Percentiles rank a stretch among this genome's conserved stretches.
Evolutionary conservation across 345 rosid species (phyloP).

Genomic region (Hibiscus trionum): DNA sequence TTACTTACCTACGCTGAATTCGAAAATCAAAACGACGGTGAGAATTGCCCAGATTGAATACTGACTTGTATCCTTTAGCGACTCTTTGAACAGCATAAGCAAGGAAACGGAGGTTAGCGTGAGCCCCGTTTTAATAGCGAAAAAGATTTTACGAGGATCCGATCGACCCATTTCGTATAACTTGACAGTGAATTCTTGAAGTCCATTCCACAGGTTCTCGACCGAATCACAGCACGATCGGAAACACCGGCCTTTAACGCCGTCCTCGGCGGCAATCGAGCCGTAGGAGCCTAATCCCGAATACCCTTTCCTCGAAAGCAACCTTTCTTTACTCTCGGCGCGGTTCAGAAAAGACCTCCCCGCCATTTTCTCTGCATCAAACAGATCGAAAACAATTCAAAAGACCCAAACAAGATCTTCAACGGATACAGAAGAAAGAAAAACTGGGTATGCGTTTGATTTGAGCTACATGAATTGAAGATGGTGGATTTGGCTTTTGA

Average conservation of each 20-base stretch:
- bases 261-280: constrained; percentile 18
- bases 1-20: constrained; percentile 61
- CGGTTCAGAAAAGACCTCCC: constrained; percentile 33
- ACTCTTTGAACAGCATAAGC: constrained; percentile 50
- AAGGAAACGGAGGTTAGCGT: constrained; percentile 48
- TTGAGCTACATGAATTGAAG: too few species aligned
- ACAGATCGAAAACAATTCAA: not conserved
- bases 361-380: constrained; percentile 20
- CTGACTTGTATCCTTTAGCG: constrained; percentile 34
- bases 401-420: not conserved
- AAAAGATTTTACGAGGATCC: constrained; percentile 55
- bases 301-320: constrained; percentile 38
- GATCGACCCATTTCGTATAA: constrained; percentile 50
- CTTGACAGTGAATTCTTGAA: constrained; percentile 17
- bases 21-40: constrained; percentile 85
- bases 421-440: too few species aligned
- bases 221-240: constrained; percentile 35
- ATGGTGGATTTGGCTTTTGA: not conserved
- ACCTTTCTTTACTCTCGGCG: constrained; percentile 46
- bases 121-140: constrained; percentile 68
- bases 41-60: constrained; percentile 81
- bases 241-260: constrained; percentile 35
- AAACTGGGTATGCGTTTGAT: too few species aligned
- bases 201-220: constrained; percentile 25
- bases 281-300: constrained; percentile 46